Percentiles rank a stretch among this genome's conserved stretches.
Evolutionary conservation across 139 green algal genomes (phyloP).

Genomic region (Micromonas commoda): DNA sequence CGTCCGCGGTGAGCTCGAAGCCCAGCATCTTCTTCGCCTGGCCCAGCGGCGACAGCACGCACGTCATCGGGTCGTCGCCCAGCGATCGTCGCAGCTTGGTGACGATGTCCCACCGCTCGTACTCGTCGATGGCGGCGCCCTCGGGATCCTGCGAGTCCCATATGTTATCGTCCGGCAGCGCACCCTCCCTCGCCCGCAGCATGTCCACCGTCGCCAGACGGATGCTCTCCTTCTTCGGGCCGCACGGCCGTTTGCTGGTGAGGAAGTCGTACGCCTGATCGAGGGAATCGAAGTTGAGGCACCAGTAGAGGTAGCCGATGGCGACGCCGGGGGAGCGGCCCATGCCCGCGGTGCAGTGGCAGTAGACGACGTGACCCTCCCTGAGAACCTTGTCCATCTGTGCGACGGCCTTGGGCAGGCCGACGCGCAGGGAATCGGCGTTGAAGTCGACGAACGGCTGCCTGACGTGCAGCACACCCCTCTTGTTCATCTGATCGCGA

Average conservation of each 20-base stretch:
- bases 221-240: conserved; percentile 46
- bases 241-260: conserved; percentile 42
- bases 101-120: neutral
- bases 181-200: neutral
- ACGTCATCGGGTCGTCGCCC: neutral
- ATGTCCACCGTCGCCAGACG: conserved; percentile 40
- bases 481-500: neutral
- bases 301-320: conserved; percentile 49
- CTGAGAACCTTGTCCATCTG: conserved; percentile 28
- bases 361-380: conserved; percentile 31
- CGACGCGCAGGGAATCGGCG: conserved; percentile 31
- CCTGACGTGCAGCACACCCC: conserved; percentile 25
- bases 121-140: neutral
- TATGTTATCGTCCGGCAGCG: neutral
- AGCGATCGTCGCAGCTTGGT: neutral
- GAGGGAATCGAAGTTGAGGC: conserved; percentile 17
- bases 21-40: neutral
- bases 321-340: conserved; percentile 36
- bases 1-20: neutral
- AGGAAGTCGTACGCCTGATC: conserved; percentile 41
- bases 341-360: conserved; percentile 48
- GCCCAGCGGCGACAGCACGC: neutral
- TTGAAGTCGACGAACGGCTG: conserved; percentile 40
- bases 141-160: neutral
- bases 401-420: conserved; percentile 35